Evolutionary conservation across 768 basidiomycete species (phyloP).

Genomic region (Podaxis pistillaris): DNA sequence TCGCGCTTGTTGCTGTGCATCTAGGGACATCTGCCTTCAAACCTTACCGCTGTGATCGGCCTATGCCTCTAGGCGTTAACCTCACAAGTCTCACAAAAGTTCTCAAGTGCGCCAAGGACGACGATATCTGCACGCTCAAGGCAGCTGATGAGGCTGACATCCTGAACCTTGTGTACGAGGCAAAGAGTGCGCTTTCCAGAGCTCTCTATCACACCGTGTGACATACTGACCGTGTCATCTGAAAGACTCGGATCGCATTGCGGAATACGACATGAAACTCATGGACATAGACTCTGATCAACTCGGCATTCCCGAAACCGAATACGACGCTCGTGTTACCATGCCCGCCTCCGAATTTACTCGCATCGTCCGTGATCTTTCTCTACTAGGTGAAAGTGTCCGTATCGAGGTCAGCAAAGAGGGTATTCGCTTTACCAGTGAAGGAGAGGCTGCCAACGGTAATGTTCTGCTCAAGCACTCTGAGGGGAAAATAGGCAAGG

Average conservation of each 20-base stretch:
- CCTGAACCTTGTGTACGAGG: conserved; percentile 87
- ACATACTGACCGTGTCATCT: conserved; percentile 1
- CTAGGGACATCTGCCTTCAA: conserved; percentile 80
- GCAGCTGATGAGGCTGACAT: conserved; percentile 90
- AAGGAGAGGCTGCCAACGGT: conserved; percentile 94
- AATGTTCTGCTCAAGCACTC: conserved; percentile 79
- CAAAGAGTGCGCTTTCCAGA: conserved; percentile 60
- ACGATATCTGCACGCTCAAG: conserved; percentile 88
- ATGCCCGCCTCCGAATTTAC: conserved; percentile 86
- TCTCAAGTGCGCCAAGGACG: conserved; percentile 95
- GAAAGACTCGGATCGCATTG: conserved; percentile 86
- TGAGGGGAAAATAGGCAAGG: conserved; percentile 48
- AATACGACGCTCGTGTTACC: conserved; percentile 91
- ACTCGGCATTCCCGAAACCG: conserved; percentile 94
- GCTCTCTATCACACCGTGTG: neutral
- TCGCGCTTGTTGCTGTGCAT: conserved; percentile 90
- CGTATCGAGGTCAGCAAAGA: conserved; percentile 96
- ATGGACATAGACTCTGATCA: conserved; percentile 99
- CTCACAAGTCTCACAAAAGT: conserved; percentile 90
- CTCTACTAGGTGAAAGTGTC: conserved; percentile 88
- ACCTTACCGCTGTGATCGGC: conserved; percentile 90
- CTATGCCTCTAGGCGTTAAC: conserved; percentile 90
- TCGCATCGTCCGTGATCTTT: conserved; percentile 91
- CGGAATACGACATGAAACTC: conserved; percentile 98
- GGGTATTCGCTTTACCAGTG: conserved; percentile 88